A percentile compares a stretch with the other conserved stretches of the same genome.
phyloP scores from a whole-genome alignment of 1,284 basidiomycete genomes.

The Leccinum griseonigrum region DNA sequence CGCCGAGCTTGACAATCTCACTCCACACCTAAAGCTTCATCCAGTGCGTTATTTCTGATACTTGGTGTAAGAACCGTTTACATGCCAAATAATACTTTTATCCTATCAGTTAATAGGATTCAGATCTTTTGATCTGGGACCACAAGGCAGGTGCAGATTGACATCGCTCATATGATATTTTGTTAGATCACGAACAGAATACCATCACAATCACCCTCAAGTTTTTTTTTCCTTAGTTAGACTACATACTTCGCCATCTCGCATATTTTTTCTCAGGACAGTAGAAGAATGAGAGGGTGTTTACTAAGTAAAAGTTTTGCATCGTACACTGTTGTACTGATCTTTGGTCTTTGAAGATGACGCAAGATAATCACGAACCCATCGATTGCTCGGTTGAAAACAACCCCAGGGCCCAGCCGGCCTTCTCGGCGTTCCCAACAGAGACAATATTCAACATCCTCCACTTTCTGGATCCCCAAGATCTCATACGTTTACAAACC shows the following conservation, averaged over 20 bases:
- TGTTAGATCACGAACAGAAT: not conserved
- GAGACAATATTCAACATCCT: slow-evolving; percentile 20
- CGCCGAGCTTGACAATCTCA: too few relatives aligned
- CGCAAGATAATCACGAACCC: not conserved
- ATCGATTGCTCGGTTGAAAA: not conserved
- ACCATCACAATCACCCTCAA: not conserved
- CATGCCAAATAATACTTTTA: not conserved
- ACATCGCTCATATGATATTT: not conserved
- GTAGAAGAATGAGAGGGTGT: too few relatives aligned
- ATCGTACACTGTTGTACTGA: not conserved
- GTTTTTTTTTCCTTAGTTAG: not conserved
- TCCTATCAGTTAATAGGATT: not conserved
- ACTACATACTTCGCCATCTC: not conserved
- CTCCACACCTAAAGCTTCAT: not conserved
- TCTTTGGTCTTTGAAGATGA: not conserved
- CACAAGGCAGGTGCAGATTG: not conserved
- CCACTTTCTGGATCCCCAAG: slow-evolving; percentile 7
- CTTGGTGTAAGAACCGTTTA: not conserved
- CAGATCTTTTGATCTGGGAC: not conserved
- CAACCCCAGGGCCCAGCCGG: not conserved
- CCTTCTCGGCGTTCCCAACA: slow-evolving; percentile 9
- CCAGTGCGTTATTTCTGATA: not conserved
- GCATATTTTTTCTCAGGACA: not conserved
- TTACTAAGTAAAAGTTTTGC: not conserved
- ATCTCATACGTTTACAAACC: slow-evolving; percentile 15